Conservation (phyloP, 1,284 basidiomycete species). For the Trichosporon sp. region DNA sequence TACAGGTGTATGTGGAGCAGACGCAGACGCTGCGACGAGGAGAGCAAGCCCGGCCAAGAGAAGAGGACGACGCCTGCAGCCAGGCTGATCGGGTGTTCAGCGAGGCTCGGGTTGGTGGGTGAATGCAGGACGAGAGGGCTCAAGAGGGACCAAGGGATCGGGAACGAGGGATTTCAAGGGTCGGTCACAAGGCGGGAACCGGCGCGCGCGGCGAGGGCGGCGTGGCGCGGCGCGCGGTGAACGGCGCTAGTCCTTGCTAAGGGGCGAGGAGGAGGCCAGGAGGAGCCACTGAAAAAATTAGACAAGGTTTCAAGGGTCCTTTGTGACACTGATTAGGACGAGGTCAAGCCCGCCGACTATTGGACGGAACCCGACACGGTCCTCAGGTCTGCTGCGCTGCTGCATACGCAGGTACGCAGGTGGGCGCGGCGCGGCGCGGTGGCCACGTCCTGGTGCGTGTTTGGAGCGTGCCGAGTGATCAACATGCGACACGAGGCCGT, state of each 20-base stretch:
- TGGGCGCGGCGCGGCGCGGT: no score
- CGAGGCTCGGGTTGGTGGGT: neutral
- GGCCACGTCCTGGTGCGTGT: neutral
- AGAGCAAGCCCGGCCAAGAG: neutral
- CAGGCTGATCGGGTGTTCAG: neutral
- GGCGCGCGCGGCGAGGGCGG: neutral
- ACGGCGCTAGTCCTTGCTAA: neutral
- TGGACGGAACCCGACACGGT: neutral
- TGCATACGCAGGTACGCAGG: neutral
- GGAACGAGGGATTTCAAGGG: neutral
- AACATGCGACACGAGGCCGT: neutral
- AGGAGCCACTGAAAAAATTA: neutral
- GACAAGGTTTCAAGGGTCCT: slow-evolving; percentile 4
- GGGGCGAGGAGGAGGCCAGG: neutral
- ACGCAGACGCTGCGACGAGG: neutral
- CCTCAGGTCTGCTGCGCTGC: neutral
- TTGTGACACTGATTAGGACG: slow-evolving; percentile 1
- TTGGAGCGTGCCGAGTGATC: neutral
- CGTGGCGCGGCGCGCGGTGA: no score
- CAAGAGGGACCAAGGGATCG: neutral
- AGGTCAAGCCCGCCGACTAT: neutral
- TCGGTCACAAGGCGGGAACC: slow-evolving; percentile 1
- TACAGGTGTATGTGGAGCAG: neutral
- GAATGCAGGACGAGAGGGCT: neutral
- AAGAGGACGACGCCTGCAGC: neutral